Base-by-base conservation (phyloP, 2,329 filamentous ascomycete species). In the Penicillium sp. region DNA sequence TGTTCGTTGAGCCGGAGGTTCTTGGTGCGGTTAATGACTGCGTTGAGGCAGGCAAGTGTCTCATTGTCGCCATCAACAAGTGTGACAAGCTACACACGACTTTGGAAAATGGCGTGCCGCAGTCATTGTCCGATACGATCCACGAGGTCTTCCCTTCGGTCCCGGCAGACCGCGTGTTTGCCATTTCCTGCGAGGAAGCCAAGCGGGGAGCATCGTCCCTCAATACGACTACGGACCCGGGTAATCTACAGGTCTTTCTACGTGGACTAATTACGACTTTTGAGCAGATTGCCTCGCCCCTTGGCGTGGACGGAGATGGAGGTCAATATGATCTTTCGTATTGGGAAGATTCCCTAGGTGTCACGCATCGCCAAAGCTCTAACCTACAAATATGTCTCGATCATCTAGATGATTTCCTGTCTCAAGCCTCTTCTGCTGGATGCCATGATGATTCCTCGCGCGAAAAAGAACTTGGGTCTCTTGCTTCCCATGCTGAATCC, bases 291-390 rank as follows among this genome's bases (percentile, higher is more conserved):
- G 68, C 73, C 50, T 73, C 71, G 8, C 70, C 76, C 13, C 59
- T 66, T 4, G 71, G 73, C 35, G 57, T 67, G 34, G 65, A 70
- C 6, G 66, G 68, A 34, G 65, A 69, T 50, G 64, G 64, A 21
- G 69, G 72, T 29, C 68, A 74, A 51, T 73, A 75, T 56, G 78
- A 93, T 67, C 82, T 86, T 12, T 81, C 82, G 4, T 84, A 90
- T 59, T 86, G 90, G 78, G 84, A 91, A 74, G 90, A 96, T 66
- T 87, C 94, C 5, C 82, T 97, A 4, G 92, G 92, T 53, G 92
- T 96, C 37, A 96, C 90, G 18, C 90, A 93, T 73, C 87, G 94
- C 55, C 94, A 99, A 77, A 84, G 89, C 49, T 83, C 91, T 70
- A 85, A 97, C 50, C 81, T 99, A 45, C 81, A 84, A 47, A 81